Percentiles rank a stretch among this genome's conserved stretches.
phyloP scores from a whole-genome alignment of 805 yeast species.

The Pichia membranifaciens region DNA sequence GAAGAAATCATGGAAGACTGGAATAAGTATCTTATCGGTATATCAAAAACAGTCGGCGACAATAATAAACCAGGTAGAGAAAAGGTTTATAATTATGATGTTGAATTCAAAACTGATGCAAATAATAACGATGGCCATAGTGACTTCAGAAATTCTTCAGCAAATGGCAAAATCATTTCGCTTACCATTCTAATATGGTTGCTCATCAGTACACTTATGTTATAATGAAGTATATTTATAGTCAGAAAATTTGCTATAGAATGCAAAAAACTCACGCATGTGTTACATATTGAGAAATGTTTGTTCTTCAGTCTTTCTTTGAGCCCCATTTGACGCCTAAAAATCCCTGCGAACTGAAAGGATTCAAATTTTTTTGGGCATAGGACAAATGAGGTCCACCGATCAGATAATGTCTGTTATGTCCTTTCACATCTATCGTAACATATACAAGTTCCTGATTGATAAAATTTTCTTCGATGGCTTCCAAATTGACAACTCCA shows the following conservation, averaged over 20 bases:
- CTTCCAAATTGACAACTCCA: slow-evolving; percentile 77
- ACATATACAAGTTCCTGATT: slow-evolving; percentile 66
- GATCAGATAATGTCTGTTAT: slow-evolving; percentile 61
- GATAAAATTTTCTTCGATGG: slow-evolving; percentile 60
- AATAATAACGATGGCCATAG: background rate
- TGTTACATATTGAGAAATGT: too few species aligned
- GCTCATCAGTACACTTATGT: background rate
- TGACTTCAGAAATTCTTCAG: background rate
- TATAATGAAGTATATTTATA: background rate
- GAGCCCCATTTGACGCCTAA: slow-evolving; percentile 81
- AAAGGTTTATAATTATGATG: slow-evolving; percentile 15
- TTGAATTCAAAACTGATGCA: background rate
- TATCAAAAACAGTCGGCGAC: slow-evolving; percentile 9
- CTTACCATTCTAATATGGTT: background rate
- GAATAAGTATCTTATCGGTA: slow-evolving; percentile 21
- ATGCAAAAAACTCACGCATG: too few species aligned
- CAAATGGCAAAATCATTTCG: background rate
- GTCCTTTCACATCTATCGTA: slow-evolving; percentile 70
- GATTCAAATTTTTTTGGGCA: slow-evolving; percentile 17
- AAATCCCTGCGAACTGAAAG: slow-evolving; percentile 44
- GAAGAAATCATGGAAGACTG: slow-evolving; percentile 24
- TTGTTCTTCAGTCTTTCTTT: slow-evolving; percentile 38
- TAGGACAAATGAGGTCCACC: slow-evolving; percentile 45
- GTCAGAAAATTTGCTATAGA: too few species aligned
- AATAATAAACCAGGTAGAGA: slow-evolving; percentile 5